Conservation (phyloP, 345 rosid species). For the Citrus inodora region DNA sequence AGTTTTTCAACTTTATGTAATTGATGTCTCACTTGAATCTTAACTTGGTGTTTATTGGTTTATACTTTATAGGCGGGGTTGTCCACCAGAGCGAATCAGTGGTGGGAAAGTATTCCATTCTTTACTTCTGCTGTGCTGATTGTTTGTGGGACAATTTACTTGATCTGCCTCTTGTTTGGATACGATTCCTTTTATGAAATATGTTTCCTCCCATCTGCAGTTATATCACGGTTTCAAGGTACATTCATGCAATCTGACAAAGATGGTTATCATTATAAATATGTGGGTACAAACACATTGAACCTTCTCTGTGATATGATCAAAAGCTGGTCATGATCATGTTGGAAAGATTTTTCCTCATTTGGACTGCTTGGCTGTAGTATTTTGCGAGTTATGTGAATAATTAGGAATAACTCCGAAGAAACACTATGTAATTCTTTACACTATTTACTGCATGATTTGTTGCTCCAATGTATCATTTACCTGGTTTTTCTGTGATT, state of each 20-base stretch:
- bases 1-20: background rate
- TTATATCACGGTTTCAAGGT: slow-evolving; percentile 80
- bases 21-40: background rate
- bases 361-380: background rate
- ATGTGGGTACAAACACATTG: background rate
- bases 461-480: background rate
- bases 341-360: background rate
- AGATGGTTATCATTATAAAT: background rate
- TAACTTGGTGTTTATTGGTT: slow-evolving; percentile 4
- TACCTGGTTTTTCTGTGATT: background rate
- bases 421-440: background rate
- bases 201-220: slow-evolving; percentile 84
- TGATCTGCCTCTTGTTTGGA: slow-evolving; percentile 74
- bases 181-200: slow-evolving; percentile 82
- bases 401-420: background rate
- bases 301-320: background rate
- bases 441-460: background rate
- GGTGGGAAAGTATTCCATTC: slow-evolving; percentile 94
- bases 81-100: slow-evolving; percentile 66
- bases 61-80: slow-evolving; percentile 70
- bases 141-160: slow-evolving; percentile 64
- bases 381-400: background rate
- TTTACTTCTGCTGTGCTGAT: slow-evolving; percentile 72
- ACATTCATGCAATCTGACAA: slow-evolving; percentile 5
- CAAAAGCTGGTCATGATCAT: background rate